phyloP scores from a whole-genome alignment of 805 yeast genomes.

The Lipomyces yamanashiensis region DNA sequence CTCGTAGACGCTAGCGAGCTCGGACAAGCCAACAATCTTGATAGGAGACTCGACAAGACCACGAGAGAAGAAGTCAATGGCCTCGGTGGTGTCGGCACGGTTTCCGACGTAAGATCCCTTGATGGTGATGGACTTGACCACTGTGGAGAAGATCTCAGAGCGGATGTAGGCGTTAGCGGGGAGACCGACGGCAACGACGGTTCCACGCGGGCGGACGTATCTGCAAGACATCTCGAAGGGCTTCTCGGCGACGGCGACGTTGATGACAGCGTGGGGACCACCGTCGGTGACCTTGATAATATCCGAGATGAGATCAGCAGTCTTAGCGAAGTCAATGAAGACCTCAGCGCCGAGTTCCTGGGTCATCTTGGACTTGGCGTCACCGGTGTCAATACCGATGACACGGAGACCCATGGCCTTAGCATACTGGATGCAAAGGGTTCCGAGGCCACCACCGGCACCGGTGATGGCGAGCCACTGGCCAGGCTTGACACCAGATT shows the following conservation, averaged over 20 bases:
- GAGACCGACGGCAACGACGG: slow-evolving; percentile 73
- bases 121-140: slow-evolving; percentile 71
- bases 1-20: slow-evolving; percentile 68
- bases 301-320: slow-evolving; percentile 60
- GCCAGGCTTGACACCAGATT: slow-evolving; percentile 70
- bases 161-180: slow-evolving; percentile 78
- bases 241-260: slow-evolving; percentile 72
- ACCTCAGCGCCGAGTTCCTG: slow-evolving; percentile 68
- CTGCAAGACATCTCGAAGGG: slow-evolving; percentile 67
- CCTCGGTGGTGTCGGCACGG: slow-evolving; percentile 85
- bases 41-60: slow-evolving; percentile 76
- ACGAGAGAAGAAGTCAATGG: slow-evolving; percentile 72
- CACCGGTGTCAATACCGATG: slow-evolving; percentile 73
- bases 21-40: slow-evolving; percentile 74
- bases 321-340: slow-evolving; percentile 62
- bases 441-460: slow-evolving; percentile 81
- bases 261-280: slow-evolving; percentile 77
- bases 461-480: slow-evolving; percentile 79
- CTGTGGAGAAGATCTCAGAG: slow-evolving; percentile 73
- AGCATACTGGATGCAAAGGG: slow-evolving; percentile 75
- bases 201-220: slow-evolving; percentile 69
- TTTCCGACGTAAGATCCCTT: slow-evolving; percentile 88
- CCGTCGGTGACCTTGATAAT: slow-evolving; percentile 65
- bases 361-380: slow-evolving; percentile 59
- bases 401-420: slow-evolving; percentile 77